phyloP scores from a whole-genome alignment of 2,329 filamentous ascomycete species.

The Chrysosporium queenslandicum region DNA sequence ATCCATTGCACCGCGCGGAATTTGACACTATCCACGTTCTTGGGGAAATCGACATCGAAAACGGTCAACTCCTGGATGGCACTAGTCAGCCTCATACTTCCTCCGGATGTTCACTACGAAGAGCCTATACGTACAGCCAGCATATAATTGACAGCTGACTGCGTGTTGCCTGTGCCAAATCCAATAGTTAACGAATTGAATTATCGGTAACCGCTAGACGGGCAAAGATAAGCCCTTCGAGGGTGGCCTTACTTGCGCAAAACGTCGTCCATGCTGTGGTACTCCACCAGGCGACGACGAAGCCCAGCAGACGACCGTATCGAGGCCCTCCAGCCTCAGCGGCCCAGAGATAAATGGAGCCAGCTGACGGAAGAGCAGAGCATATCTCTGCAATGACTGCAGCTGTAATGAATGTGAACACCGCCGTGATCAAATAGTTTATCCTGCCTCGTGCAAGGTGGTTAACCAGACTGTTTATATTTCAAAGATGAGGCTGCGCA shows the following conservation, averaged over 20 bases:
- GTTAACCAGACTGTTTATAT: neutral
- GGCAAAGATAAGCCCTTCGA: neutral
- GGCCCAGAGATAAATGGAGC: constrained; percentile 54
- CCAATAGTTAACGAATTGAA: neutral
- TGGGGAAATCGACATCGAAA: constrained; percentile 47
- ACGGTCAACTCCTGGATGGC: constrained; percentile 46
- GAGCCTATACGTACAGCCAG: constrained; percentile 36
- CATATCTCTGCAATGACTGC: constrained; percentile 53
- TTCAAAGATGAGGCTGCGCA: neutral
- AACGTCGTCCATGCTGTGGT: constrained; percentile 54
- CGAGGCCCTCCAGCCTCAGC: constrained; percentile 48
- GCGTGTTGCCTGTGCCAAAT: constrained; percentile 36
- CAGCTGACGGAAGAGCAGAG: constrained; percentile 49
- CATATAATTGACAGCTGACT: constrained; percentile 45
- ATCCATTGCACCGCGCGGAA: constrained; percentile 55
- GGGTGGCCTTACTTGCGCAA: constrained; percentile 37
- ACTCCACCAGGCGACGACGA: constrained; percentile 56
- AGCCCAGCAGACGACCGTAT: constrained; percentile 48
- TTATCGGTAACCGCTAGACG: too few species aligned
- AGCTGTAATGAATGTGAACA: constrained; percentile 53
- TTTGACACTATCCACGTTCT: constrained; percentile 44
- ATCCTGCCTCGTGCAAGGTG: constrained; percentile 38
- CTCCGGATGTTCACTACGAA: neutral
- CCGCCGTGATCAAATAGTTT: constrained; percentile 49
- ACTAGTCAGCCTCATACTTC: constrained; percentile 14